Conservation (phyloP, 768 basidiomycete genomes). For the Xanthoconium stramineum region DNA sequence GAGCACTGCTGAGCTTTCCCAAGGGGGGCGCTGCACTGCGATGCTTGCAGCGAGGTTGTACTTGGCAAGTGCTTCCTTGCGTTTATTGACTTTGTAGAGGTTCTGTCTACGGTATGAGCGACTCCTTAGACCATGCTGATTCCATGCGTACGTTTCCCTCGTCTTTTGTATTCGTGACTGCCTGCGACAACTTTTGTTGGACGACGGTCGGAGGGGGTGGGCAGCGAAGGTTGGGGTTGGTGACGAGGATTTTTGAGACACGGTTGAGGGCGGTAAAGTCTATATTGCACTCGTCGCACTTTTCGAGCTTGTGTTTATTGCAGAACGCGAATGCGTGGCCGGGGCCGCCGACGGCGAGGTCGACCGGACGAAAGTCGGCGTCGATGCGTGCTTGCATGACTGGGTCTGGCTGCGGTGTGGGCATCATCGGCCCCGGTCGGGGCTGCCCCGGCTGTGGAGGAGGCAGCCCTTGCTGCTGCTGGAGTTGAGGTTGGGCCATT, state of each 20-base stretch:
- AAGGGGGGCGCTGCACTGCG: constrained; percentile 79
- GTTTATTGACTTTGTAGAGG: constrained; percentile 73
- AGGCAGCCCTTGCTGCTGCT: constrained; percentile 46
- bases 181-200: constrained; percentile 69
- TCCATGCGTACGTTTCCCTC: constrained; percentile 83
- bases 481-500: constrained; percentile 67
- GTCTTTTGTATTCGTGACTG: constrained; percentile 80
- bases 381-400: constrained; percentile 75
- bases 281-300: constrained; percentile 67
- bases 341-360: constrained; percentile 50
- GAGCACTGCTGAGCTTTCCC: constrained; percentile 81
- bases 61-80: constrained; percentile 65
- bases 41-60: constrained; percentile 79
- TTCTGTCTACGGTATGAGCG: constrained; percentile 42
- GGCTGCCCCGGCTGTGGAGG: constrained; percentile 32
- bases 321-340: constrained; percentile 61
- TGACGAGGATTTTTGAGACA: constrained; percentile 63
- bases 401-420: constrained; percentile 58
- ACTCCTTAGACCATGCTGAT: not conserved
- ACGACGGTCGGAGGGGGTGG: constrained; percentile 79
- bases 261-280: constrained; percentile 79
- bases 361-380: constrained; percentile 59
- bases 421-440: constrained; percentile 40
- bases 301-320: constrained; percentile 62
- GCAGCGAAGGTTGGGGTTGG: constrained; percentile 69